Percentiles rank a stretch among this genome's conserved stretches.
These are phyloP conservation scores for Selenicereus undatus DNA, from an alignment of 148 eudicot species.

Conservation along the genomic window DNA sequence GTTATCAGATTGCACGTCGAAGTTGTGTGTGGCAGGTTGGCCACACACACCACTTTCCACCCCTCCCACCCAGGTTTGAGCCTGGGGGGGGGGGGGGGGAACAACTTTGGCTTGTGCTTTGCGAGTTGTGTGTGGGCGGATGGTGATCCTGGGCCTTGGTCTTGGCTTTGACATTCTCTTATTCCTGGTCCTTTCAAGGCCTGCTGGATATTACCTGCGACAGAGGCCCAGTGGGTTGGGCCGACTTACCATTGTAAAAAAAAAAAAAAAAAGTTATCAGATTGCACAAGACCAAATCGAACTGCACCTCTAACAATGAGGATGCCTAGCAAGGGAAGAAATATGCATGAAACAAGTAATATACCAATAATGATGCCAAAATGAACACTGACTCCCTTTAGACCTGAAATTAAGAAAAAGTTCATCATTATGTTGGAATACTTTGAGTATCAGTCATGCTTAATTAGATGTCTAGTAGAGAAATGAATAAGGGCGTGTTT, in stretches of 20 bases:
- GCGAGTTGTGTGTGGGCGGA: no score
- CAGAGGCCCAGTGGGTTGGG: no score
- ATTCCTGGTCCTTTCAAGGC: no score
- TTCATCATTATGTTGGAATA: neutral
- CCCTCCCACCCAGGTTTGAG: no score
- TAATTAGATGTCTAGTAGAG: neutral
- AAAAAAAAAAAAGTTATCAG: constrained; percentile 56
- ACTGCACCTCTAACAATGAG: constrained; percentile 50
- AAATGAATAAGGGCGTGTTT: neutral
- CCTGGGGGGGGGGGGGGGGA: no score
- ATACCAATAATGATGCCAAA: constrained; percentile 46
- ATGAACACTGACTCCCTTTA: constrained; percentile 47
- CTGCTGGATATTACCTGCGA: no score
- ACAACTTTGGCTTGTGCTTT: no score
- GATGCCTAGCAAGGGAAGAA: constrained; percentile 59
- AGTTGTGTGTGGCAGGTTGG: no score
- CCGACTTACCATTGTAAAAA: no score
- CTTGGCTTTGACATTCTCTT: no score
- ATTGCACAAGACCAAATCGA: constrained; percentile 36
- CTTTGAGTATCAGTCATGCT: neutral
- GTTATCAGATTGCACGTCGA: constrained; percentile 36
- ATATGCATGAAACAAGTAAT: constrained; percentile 46
- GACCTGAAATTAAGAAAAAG: constrained; percentile 42
- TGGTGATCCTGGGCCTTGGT: no score
- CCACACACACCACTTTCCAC: no score